A percentile compares a stretch with the other conserved stretches of the same genome.
Conservation (phyloP, 345 rosid species). For the Mangifera indica region DNA sequence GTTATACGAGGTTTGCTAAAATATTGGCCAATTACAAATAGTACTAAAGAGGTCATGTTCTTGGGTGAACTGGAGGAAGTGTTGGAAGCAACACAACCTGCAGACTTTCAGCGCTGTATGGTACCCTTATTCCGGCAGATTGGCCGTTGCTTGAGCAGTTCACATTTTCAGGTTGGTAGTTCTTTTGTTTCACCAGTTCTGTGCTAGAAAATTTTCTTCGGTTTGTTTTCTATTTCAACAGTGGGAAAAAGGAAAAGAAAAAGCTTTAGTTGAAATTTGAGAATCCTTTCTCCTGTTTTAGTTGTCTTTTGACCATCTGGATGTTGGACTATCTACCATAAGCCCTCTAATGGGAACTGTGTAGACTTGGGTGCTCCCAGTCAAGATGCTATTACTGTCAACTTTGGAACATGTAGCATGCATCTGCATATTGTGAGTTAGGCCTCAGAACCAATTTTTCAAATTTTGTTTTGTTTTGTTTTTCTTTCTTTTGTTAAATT, state of each 20-base stretch:
- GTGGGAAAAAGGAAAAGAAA: background rate
- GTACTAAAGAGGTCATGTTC: constrained; percentile 89
- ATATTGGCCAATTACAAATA: constrained; percentile 87
- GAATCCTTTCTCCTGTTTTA: background rate
- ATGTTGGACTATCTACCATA: background rate
- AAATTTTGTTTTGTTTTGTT: no score
- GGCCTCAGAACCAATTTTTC: background rate
- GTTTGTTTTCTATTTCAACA: background rate
- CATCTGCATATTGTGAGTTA: background rate
- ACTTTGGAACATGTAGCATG: background rate
- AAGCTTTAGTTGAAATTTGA: constrained; percentile 7
- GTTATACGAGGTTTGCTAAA: constrained; percentile 72
- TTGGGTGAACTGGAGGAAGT: constrained; percentile 86
- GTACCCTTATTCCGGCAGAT: constrained; percentile 69
- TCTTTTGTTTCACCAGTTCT: background rate
- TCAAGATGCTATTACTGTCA: background rate
- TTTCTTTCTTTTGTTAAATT: no score
- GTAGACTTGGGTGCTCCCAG: background rate
- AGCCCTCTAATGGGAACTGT: background rate
- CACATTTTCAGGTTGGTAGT: constrained; percentile 75
- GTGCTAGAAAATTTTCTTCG: constrained; percentile 7
- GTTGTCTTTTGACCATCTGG: background rate
- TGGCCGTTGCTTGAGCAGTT: constrained; percentile 73
- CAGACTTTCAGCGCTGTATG: constrained; percentile 90
- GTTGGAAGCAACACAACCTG: constrained; percentile 79